phyloP scores from a whole-genome alignment of 2,329 filamentous ascomycete genomes.

The Aspergillus nomiae region DNA sequence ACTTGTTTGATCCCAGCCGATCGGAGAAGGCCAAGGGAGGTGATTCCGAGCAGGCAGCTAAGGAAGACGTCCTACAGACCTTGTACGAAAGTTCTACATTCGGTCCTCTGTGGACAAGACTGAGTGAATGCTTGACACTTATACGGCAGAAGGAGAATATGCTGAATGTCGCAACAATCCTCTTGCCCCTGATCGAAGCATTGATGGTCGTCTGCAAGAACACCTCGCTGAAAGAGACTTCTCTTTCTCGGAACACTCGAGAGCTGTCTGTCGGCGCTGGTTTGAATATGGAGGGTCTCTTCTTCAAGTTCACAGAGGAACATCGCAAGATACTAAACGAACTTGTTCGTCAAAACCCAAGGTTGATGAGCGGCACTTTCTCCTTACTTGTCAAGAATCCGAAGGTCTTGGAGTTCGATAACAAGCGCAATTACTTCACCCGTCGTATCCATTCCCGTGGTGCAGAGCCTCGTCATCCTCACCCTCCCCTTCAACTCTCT shows the following conservation, averaged over 20 bases:
- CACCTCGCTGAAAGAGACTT: slow-evolving; percentile 74
- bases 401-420: slow-evolving; percentile 98
- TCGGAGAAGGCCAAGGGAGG: slow-evolving; percentile 53
- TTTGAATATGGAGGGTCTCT: slow-evolving; percentile 74
- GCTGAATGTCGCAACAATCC: slow-evolving; percentile 94
- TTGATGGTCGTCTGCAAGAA: slow-evolving; percentile 99
- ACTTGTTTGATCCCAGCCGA: slow-evolving; percentile 83
- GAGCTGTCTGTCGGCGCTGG: slow-evolving; percentile 74
- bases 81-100: slow-evolving; percentile 93
- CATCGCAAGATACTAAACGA: slow-evolving; percentile 98
- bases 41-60: slow-evolving; percentile 63
- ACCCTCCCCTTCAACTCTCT: slow-evolving; percentile 78
- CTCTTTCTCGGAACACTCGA: slow-evolving; percentile 55
- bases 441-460: slow-evolving; percentile 81
- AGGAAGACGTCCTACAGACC: slow-evolving; percentile 81
- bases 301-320: slow-evolving; percentile 97
- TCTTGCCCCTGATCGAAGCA: slow-evolving; percentile 90
- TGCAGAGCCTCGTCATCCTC: slow-evolving; percentile 69
- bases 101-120: slow-evolving; percentile 84
- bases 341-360: slow-evolving; percentile 93
- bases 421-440: slow-evolving; percentile 99
- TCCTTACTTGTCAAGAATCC: slow-evolving; percentile 96
- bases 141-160: slow-evolving; percentile 93
- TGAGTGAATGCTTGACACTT: slow-evolving; percentile 83
- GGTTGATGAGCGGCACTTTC: slow-evolving; percentile 98